Evolutionary conservation across 768 basidiomycete genomes (phyloP).

Genomic region (Mycena sanguinolenta): DNA sequence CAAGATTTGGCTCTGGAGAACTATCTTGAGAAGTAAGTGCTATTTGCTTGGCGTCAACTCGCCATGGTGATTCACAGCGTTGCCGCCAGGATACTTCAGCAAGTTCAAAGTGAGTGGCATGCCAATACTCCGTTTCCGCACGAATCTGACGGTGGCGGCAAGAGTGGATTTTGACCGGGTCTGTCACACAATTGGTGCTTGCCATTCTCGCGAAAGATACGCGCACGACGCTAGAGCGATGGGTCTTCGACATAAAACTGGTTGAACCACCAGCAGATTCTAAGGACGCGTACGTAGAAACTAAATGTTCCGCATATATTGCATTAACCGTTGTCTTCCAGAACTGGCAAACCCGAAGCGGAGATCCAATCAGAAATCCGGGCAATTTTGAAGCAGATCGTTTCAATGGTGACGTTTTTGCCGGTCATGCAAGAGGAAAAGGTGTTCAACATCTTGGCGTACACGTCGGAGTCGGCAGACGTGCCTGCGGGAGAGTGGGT

Average conservation of each 20-base stretch:
- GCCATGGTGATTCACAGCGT: conserved; percentile 16
- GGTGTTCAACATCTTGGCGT: conserved; percentile 97
- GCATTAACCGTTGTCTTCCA: conserved; percentile 12
- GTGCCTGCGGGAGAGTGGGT: conserved; percentile 96
- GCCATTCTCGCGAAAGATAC: conserved; percentile 97
- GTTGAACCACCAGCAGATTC: conserved; percentile 72
- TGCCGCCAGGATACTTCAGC: conserved; percentile 85
- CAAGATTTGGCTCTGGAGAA: conserved; percentile 94
- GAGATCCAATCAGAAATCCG: conserved; percentile 98
- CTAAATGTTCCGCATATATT: conserved; percentile 22
- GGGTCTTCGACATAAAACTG: conserved; percentile 97
- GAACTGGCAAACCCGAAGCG: conserved; percentile 78
- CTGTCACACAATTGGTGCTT: conserved; percentile 93
- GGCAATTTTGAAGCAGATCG: conserved; percentile 98
- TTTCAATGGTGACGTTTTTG: conserved; percentile 95
- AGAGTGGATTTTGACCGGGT: conserved; percentile 94
- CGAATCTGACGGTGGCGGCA: conserved; percentile 45
- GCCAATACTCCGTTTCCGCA: conserved; percentile 8
- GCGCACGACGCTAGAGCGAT: conserved; percentile 91
- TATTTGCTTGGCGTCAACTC: conserved; percentile 18
- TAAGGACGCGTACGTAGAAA: conserved; percentile 61
- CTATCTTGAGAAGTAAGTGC: conserved; percentile 83
- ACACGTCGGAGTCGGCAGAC: conserved; percentile 92
- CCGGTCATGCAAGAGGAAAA: conserved; percentile 95
- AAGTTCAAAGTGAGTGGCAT: conserved; percentile 85